A percentile compares a stretch with the other conserved stretches of the same genome.
Evolutionary conservation across 495 filamentous ascomycete species (phyloP).

Genomic region (Hamigera avellanea): DNA sequence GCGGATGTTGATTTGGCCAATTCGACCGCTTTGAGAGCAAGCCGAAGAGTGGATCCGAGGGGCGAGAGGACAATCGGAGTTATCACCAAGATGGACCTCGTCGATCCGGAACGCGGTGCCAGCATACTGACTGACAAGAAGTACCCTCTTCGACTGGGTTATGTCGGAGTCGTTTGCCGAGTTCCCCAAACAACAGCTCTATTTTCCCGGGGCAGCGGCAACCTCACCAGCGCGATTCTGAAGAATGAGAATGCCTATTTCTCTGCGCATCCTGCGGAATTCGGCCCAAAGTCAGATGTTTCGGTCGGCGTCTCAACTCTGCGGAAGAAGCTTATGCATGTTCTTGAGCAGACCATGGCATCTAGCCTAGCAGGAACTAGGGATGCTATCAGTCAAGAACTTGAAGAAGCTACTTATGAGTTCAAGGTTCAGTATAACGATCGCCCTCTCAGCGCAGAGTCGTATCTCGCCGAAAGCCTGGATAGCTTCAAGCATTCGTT

Average conservation of each 20-base stretch:
- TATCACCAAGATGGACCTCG: constrained; percentile 98
- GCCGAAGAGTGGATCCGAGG: constrained; percentile 81
- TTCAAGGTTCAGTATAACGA: constrained; percentile 99
- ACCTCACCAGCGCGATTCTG: constrained; percentile 68
- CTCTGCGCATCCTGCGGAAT: constrained; percentile 68
- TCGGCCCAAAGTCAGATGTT: constrained; percentile 58
- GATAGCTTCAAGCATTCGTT: constrained; percentile 98
- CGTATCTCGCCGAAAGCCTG: constrained; percentile 87
- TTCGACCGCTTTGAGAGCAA: constrained; percentile 84
- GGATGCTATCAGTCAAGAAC: constrained; percentile 85
- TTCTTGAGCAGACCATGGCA: constrained; percentile 95
- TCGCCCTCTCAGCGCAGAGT: constrained; percentile 83
- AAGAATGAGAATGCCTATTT: constrained; percentile 89
- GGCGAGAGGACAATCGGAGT: constrained; percentile 96
- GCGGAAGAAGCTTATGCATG: constrained; percentile 90
- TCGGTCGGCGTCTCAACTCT: constrained; percentile 75
- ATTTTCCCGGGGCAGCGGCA: constrained; percentile 74
- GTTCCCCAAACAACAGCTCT: constrained; percentile 63
- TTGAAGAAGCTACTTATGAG: constrained; percentile 95
- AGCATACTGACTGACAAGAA: constrained; percentile 76
- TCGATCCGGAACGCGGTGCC: constrained; percentile 69
- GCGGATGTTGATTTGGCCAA: constrained; percentile 97
- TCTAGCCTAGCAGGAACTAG: constrained; percentile 75
- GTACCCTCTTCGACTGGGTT: constrained; percentile 91
- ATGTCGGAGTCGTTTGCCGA: constrained; percentile 87